phyloP scores from a whole-genome alignment of 495 filamentous ascomycete genomes.

The Tetracladium setigerum region DNA sequence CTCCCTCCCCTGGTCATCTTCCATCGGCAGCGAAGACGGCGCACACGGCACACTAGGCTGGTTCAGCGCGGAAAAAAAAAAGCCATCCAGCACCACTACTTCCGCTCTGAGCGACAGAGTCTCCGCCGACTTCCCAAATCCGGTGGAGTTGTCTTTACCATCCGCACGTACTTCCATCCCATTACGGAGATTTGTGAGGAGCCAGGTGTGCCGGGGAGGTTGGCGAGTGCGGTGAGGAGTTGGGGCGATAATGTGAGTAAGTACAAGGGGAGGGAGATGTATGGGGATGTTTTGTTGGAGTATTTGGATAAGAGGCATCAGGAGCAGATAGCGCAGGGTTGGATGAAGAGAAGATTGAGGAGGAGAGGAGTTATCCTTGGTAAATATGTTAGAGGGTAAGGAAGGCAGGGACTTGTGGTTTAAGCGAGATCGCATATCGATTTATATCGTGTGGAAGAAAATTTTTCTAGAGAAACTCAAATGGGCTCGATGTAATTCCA shows the following conservation, averaged over 20 bases:
- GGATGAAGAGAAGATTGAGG: slow-evolving; percentile 52
- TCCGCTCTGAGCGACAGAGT: slow-evolving; percentile 74
- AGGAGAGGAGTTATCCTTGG: slow-evolving; percentile 38
- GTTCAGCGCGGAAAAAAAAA: slow-evolving; percentile 73
- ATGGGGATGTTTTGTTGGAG: slow-evolving; percentile 71
- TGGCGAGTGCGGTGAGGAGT: slow-evolving; percentile 69
- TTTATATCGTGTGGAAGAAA: too few relatives aligned
- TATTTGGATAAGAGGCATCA: slow-evolving; percentile 74
- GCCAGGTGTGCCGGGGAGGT: slow-evolving; percentile 60
- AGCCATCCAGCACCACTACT: slow-evolving; percentile 68
- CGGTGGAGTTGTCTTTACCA: slow-evolving; percentile 75
- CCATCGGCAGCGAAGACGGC: slow-evolving; percentile 68
- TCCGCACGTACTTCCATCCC: slow-evolving; percentile 71
- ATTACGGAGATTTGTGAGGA: slow-evolving; percentile 58
- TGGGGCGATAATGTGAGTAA: slow-evolving; percentile 79
- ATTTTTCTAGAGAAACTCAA: too few relatives aligned
- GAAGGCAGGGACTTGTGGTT: neutral
- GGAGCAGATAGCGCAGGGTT: slow-evolving; percentile 62
- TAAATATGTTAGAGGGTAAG: slow-evolving; percentile 2
- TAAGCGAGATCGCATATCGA: too few relatives aligned
- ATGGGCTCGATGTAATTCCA: too few relatives aligned
- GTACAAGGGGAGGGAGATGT: slow-evolving; percentile 82
- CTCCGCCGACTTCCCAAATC: slow-evolving; percentile 63
- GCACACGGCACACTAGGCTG: slow-evolving; percentile 49
- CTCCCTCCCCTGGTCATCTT: slow-evolving; percentile 58